Evolutionary conservation across 2,329 filamentous ascomycete species (phyloP).

Genomic region (Fusarium sp.): DNA sequence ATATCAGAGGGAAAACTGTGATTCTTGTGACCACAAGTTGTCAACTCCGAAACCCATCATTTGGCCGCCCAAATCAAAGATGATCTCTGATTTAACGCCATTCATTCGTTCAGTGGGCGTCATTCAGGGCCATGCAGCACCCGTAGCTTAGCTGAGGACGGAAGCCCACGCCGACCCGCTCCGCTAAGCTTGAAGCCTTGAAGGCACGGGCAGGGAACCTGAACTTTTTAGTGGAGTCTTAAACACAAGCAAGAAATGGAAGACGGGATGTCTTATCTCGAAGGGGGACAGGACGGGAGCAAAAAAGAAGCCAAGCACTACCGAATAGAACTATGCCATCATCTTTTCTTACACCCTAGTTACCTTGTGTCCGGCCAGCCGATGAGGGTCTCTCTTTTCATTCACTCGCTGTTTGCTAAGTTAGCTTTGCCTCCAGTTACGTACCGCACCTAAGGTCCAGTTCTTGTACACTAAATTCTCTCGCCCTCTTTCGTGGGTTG

Average conservation of each 20-base stretch:
- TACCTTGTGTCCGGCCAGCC: constrained; percentile 30
- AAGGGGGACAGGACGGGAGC: constrained; percentile 1
- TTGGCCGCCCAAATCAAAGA: constrained; percentile 26
- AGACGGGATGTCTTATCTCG: constrained; percentile 30
- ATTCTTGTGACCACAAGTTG: neutral
- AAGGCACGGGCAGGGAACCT: constrained; percentile 10
- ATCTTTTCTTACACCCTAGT: constrained; percentile 21
- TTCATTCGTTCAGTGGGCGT: constrained; percentile 29
- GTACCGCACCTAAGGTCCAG: constrained; percentile 31
- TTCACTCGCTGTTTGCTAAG: neutral
- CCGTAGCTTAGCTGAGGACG: constrained; percentile 21
- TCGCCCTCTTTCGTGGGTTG: constrained; percentile 29
- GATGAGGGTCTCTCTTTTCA: constrained; percentile 14
- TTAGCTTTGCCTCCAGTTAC: constrained; percentile 32
- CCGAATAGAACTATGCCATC: neutral
- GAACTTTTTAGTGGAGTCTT: constrained; percentile 39
- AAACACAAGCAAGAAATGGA: constrained; percentile 32
- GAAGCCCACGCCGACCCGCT: constrained; percentile 36
- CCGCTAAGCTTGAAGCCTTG: constrained; percentile 21
- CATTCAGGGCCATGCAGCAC: constrained; percentile 26
- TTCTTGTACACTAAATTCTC: constrained; percentile 27
- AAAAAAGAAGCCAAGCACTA: constrained; percentile 18
- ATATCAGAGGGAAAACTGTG: neutral
- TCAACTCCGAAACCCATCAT: constrained; percentile 6
- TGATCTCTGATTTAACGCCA: neutral